Percentiles rank a stretch among this genome's conserved stretches.
These are phyloP conservation scores for Mortierella sp. DNA, from an alignment of 371 early-diverging fungal species.

Conservation along the genomic window DNA sequence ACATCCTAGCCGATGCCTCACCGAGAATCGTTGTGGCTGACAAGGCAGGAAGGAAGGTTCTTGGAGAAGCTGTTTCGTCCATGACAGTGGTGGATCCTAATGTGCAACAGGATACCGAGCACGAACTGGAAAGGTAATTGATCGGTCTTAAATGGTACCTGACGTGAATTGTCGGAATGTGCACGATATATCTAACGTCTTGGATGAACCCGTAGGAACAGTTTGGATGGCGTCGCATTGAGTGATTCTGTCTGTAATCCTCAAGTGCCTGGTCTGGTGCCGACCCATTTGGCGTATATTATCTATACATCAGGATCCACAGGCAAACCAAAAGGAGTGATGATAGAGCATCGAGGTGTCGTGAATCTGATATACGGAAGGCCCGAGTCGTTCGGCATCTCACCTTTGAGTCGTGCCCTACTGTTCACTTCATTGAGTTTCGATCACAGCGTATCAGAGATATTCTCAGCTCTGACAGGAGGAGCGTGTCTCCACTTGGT, in stretches of 20 bases:
- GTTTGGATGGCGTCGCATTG: too few species aligned
- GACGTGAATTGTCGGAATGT: too few species aligned
- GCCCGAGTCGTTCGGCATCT: neutral
- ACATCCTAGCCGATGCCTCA: too few species aligned
- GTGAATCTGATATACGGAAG: constrained; percentile 9
- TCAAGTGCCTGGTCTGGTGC: neutral
- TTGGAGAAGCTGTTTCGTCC: too few species aligned
- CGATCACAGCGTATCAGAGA: constrained; percentile 13
- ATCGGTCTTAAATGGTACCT: too few species aligned
- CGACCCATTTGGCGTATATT: constrained; percentile 30
- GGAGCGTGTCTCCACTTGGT: constrained; percentile 3
- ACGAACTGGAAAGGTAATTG: too few species aligned
- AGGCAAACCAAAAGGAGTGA: constrained; percentile 62
- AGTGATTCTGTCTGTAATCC: constrained; percentile 2
- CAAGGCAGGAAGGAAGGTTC: too few species aligned
- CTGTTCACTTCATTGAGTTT: constrained; percentile 11
- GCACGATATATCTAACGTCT: too few species aligned
- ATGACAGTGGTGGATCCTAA: too few species aligned
- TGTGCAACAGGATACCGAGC: too few species aligned
- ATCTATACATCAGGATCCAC: constrained; percentile 65
- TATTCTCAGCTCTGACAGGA: neutral
- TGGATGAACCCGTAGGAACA: too few species aligned
- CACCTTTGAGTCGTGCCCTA: neutral
- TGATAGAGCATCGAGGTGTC: constrained; percentile 46
- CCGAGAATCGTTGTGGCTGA: too few species aligned